Evolutionary conservation across 2,329 filamentous ascomycete species (phyloP), one percentile per base, ranked within the genome.

Genomic region (Lasiodiplodia hormozganensis): DNA sequence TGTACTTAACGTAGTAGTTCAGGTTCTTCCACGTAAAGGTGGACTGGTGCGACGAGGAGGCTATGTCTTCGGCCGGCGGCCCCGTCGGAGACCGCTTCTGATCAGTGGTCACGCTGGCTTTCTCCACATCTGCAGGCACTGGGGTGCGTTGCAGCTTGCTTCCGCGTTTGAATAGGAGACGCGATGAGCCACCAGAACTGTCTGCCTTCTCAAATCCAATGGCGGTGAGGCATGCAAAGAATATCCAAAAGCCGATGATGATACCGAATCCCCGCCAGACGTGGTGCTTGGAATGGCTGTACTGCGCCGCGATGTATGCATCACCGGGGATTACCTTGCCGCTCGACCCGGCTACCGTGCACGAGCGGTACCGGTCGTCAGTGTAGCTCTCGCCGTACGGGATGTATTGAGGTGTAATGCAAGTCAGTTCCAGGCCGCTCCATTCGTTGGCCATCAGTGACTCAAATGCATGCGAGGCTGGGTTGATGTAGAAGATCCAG

Each of bases 391-490:
- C 18, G 21, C 52, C 52, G 11, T 23, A 23, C 11, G 52, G 52
- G 14, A 54, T 23, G 52, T 23, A 31, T 2, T 56, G 25, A 25
- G 28, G 53, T 1, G 10, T 3, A 36, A 36, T 25, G 53, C 53
- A 56, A n/a, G 53, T 18, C 12, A 56, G 7, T 4, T 56, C 53
- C 28, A n/a, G 8, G 2, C 53, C 28, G n/a, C 18, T 18, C 14
- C 12, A 77, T 77, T 97, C 94, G 78, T 96, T 96, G 68, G 92
- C 87, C 82, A 94, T 88, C 16, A 96, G 83, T 0, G 88, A 85
- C 77, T 96, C 93, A 75, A 96, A 97, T 0, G 88, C 88, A 72
- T 96, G 96, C 2, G 88, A 88, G 2, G 96, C 84, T 0, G 92
- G 92, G 70, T 96, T 90, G 36, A 94, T 83, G 76, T 92, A 96